These are phyloP conservation scores for Lablab purpureus DNA, from an alignment of 306 rosid genomes.

Conservation along the genomic window DNA sequence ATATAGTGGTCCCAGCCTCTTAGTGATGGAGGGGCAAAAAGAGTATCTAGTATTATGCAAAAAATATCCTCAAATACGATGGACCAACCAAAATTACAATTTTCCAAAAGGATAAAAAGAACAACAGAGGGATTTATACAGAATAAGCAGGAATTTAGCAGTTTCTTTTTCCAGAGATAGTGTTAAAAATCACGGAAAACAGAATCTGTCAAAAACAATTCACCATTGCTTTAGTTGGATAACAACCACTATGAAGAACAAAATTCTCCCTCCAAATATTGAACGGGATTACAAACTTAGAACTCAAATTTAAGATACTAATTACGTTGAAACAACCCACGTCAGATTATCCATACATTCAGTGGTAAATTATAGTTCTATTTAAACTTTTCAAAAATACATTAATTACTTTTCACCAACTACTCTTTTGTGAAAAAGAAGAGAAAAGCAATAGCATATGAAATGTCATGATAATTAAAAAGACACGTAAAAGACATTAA, in stretches of 20 bases:
- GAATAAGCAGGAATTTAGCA: conserved; percentile 14
- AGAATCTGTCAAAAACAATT: neutral
- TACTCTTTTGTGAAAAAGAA: neutral
- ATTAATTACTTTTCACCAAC: neutral
- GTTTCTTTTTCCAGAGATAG: conserved; percentile 34
- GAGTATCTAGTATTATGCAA: conserved; percentile 28
- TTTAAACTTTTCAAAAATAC: neutral
- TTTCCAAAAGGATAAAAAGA: conserved; percentile 16
- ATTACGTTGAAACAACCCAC: no score
- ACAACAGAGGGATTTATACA: conserved; percentile 2
- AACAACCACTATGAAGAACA: no score
- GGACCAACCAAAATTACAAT: conserved; percentile 40
- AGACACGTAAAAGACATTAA: neutral
- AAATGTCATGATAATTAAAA: neutral
- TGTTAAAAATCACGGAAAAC: conserved; percentile 11
- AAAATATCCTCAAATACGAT: conserved; percentile 20
- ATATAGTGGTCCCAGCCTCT: conserved; percentile 43
- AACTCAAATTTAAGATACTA: no score
- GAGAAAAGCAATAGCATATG: neutral
- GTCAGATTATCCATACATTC: no score
- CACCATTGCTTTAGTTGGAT: neutral
- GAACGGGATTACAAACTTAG: no score
- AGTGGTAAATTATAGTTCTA: neutral
- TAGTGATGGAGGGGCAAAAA: conserved; percentile 25
- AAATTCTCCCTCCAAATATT: no score